These are phyloP conservation scores for Chaetoceros muelleri DNA, from an alignment of 108 stramenopile genomes.

Conservation along the genomic window DNA sequence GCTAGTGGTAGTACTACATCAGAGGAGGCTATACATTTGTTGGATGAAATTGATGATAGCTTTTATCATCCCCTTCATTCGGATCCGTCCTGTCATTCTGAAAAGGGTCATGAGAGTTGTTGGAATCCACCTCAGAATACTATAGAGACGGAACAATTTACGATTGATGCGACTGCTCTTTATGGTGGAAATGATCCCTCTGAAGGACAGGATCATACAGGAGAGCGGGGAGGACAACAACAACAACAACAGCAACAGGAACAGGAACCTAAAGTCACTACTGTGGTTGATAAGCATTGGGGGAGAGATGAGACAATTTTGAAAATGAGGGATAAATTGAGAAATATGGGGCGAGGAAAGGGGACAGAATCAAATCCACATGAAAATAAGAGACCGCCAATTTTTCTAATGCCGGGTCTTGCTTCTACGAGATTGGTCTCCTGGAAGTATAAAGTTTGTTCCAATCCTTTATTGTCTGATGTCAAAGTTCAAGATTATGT, in stretches of 20 bases:
- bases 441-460: slow-evolving; percentile 70
- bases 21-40: no score
- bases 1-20: no score
- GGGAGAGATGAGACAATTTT: slow-evolving; percentile 49
- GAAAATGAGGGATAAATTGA: slow-evolving; percentile 55
- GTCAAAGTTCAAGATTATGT: slow-evolving; percentile 82
- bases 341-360: slow-evolving; percentile 17
- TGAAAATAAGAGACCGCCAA: slow-evolving; percentile 47
- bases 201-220: slow-evolving; percentile 1
- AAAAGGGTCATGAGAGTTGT: slow-evolving; percentile 17
- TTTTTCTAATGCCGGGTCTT: slow-evolving; percentile 75
- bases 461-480: slow-evolving; percentile 38
- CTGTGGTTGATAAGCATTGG: slow-evolving; percentile 73
- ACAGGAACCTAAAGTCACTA: slow-evolving; percentile 7
- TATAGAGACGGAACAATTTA: slow-evolving; percentile 38
- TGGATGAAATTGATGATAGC: slow-evolving; percentile 47
- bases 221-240: neutral
- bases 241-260: neutral
- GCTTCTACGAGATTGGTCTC: slow-evolving; percentile 74
- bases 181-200: slow-evolving; percentile 24
- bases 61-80: slow-evolving; percentile 46
- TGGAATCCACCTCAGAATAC: slow-evolving; percentile 46
- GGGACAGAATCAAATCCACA: slow-evolving; percentile 15
- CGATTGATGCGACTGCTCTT: slow-evolving; percentile 25
- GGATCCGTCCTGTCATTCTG: slow-evolving; percentile 44